Conservation (phyloP, 129 eudicot genomes). For the Flaveria bidentis region DNA sequence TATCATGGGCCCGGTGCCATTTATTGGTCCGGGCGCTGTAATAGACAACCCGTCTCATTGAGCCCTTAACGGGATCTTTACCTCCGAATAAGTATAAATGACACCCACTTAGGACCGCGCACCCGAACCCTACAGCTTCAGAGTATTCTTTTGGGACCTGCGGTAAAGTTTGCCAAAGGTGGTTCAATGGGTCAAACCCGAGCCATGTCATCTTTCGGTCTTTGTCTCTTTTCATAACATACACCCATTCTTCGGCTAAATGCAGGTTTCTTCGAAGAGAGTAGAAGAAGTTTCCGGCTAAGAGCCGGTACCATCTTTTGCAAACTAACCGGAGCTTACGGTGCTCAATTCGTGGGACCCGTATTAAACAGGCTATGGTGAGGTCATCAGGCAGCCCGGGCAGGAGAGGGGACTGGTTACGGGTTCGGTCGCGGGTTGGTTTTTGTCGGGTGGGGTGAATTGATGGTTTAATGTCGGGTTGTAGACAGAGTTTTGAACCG, state of each 20-base stretch:
- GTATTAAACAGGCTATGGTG: constrained; percentile 79
- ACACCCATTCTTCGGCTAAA: constrained; percentile 79
- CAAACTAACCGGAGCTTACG: constrained; percentile 76
- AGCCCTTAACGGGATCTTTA: constrained; percentile 79
- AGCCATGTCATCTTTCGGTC: constrained; percentile 77
- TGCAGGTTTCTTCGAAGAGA: constrained; percentile 58
- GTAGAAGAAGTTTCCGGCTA: constrained; percentile 74
- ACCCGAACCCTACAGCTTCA: constrained; percentile 74
- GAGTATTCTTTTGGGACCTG: constrained; percentile 81
- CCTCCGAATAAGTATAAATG: constrained; percentile 81
- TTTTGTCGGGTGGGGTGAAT: constrained; percentile 76
- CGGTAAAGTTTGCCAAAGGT: constrained; percentile 78
- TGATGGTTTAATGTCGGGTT: constrained; percentile 72
- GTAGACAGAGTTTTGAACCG: constrained; percentile 74
- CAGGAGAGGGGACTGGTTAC: constrained; percentile 69
- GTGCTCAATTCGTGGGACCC: constrained; percentile 77
- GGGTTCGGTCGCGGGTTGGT: constrained; percentile 58
- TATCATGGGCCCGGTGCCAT: constrained; percentile 90
- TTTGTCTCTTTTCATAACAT: constrained; percentile 69
- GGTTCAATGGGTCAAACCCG: constrained; percentile 72
- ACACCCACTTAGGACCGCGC: constrained; percentile 77
- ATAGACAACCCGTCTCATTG: constrained; percentile 77
- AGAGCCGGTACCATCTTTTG: constrained; percentile 87
- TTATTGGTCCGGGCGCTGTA: constrained; percentile 77
- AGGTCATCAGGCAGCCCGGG: constrained; percentile 90